phyloP scores from a whole-genome alignment of 2,329 filamentous ascomycete species.

The Trichoderma cornu-damae region DNA sequence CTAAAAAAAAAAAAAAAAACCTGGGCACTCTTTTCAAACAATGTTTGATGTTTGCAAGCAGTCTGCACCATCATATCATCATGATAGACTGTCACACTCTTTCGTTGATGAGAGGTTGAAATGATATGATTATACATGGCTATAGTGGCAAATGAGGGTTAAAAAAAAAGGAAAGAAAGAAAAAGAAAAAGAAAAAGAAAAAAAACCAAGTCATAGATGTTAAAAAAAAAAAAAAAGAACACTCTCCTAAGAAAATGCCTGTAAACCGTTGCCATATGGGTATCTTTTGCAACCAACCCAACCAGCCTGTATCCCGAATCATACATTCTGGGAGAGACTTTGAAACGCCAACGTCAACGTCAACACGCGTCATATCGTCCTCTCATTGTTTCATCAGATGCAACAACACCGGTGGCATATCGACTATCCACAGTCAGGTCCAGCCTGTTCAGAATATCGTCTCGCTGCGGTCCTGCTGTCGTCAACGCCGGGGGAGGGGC shows the following conservation, averaged over 20 bases:
- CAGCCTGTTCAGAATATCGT: slow-evolving; percentile 20
- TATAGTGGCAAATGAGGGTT: too few relatives aligned
- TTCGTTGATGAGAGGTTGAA: neutral
- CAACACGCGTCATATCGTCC: neutral
- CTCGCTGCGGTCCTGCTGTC: slow-evolving; percentile 20
- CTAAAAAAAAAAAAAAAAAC: too few relatives aligned
- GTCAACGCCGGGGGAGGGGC: slow-evolving; percentile 4
- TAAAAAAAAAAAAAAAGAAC: neutral
- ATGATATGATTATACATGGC: neutral
- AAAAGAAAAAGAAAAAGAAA: too few relatives aligned
- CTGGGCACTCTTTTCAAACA: neutral
- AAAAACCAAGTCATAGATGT: neutral
- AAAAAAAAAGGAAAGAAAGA: neutral
- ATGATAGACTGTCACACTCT: too few relatives aligned
- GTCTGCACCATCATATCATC: neutral
- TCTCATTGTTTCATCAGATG: neutral
- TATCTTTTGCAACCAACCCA: neutral
- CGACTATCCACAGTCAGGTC: slow-evolving; percentile 19
- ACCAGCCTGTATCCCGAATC: neutral
- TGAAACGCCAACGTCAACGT: too few relatives aligned
- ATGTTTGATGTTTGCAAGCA: too few relatives aligned
- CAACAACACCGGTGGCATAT: neutral
- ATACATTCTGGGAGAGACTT: neutral
- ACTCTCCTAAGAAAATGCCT: neutral
- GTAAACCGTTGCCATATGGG: neutral